Base-by-base conservation (phyloP, 139 green algal species). In the Chlamydomonas eustigma region DNA sequence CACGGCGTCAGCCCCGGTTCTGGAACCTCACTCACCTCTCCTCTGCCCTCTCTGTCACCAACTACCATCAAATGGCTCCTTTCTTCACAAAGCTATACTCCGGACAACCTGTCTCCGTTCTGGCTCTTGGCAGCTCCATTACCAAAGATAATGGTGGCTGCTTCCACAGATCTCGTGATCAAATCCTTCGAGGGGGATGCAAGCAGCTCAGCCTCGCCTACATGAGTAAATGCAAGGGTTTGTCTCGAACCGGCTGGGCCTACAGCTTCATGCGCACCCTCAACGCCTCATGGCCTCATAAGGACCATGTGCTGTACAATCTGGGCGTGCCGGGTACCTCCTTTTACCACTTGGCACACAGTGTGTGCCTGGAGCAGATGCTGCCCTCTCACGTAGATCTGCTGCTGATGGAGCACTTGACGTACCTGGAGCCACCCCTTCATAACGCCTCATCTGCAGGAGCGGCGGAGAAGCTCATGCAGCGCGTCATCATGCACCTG, bases 261-360 rank as follows among this genome's bases (percentile, higher is more conserved):
- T 58, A 28, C 44, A 58, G 44, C 44, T 58, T 58, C 44, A 58
- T 58, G 44, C 44, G 44, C 12, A 58, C 44, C 44, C 44, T 58
- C 18, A 58, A 58, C 44, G 44, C 44, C 44, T 58, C 44, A 12
- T 58, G 44, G 44, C 44, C 44, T 12, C 44, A 58, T 18, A 18
- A 28, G 44, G 44, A 58, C 44, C 44, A 58, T 18, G 44, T 58
- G 44, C 44, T 58, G 44, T 58, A 58, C 44, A 58, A 58, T 58
- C 18, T 58, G 44, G 44, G 44, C 44, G 18, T 58, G 44, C 44
- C 44, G 44, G 44, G 44, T 18, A 58, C 18, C 12, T 58, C 44
- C 44, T 58, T 58, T 18, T 18, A 58, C 44, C 44, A 58, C 18
- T 18, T 58, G 12, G 44, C 44, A 28, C 44, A 58, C 44, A 58